A percentile compares a stretch with the other conserved stretches of the same genome.
Evolutionary conservation across 257 asterid species (phyloP).

Genomic region (Linderniella brevidens): DNA sequence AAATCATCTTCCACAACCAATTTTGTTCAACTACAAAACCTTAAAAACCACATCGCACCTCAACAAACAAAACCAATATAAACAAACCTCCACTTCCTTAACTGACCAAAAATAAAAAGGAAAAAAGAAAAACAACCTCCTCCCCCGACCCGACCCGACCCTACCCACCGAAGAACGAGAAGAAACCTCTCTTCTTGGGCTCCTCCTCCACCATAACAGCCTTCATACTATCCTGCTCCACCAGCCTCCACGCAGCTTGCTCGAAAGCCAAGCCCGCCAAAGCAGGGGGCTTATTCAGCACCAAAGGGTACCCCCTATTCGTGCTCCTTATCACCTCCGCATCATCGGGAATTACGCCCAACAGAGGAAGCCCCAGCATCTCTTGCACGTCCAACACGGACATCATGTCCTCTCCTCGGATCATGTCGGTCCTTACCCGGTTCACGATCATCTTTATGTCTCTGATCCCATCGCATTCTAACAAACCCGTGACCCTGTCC

Average conservation of each 20-base stretch:
- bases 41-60: not conserved
- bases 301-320: conserved; percentile 77
- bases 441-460: conserved; percentile 95
- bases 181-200: conserved; percentile 84
- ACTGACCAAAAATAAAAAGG: too few species aligned
- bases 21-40: too few species aligned
- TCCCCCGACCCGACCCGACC: not conserved
- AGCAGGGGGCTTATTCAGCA: conserved; percentile 84
- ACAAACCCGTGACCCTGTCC: conserved; percentile 74
- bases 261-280: conserved; percentile 90
- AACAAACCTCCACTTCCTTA: too few species aligned
- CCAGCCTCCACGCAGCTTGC: conserved; percentile 98
- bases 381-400: conserved; percentile 91
- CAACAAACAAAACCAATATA: too few species aligned
- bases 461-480: conserved; percentile 92
- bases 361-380: conserved; percentile 79
- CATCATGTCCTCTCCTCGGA: conserved; percentile 96
- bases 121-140: too few species aligned
- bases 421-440: conserved; percentile 91
- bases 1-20: too few species aligned
- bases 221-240: conserved; percentile 96
- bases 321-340: conserved; percentile 90
- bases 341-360: conserved; percentile 91
- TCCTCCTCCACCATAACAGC: conserved; percentile 92
- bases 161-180: conserved; percentile 86